Conservation (phyloP, 106 monocot species). For the Alisma plantagoaquatica region DNA sequence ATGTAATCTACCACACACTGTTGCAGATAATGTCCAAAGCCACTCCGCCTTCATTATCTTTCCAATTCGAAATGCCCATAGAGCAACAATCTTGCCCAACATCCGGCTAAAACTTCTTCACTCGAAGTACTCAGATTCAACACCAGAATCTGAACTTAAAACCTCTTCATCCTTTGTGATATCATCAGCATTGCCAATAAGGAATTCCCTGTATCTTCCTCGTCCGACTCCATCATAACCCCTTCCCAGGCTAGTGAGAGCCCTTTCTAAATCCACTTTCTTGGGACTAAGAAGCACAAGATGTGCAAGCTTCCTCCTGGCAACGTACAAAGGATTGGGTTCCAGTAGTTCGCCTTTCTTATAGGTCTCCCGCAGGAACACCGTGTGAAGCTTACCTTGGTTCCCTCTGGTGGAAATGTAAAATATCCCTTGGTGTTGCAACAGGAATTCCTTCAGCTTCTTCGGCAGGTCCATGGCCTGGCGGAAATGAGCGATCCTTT, state of each 20-base stretch:
- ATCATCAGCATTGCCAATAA: neutral
- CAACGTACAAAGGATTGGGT: conserved; percentile 59
- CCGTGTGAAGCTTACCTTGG: conserved; percentile 81
- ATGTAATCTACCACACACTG: too few species aligned
- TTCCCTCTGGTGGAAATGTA: conserved; percentile 93
- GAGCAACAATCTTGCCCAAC: too few species aligned
- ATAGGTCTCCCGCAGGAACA: conserved; percentile 83
- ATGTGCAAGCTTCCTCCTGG: conserved; percentile 63
- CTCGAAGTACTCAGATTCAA: conserved; percentile 69
- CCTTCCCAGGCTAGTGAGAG: conserved; percentile 81
- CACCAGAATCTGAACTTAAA: conserved; percentile 78
- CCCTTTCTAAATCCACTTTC: conserved; percentile 76
- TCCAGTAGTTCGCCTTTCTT: conserved; percentile 70
- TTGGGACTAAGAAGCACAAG: conserved; percentile 68
- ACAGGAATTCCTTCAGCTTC: conserved; percentile 90
- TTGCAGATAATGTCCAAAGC: too few species aligned
- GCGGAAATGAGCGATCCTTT: conserved; percentile 79
- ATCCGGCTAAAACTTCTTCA: conserved; percentile 14
- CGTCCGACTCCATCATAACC: conserved; percentile 15
- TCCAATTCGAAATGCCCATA: too few species aligned
- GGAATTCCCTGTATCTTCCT: conserved; percentile 11
- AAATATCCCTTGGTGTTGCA: conserved; percentile 92
- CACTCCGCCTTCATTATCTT: too few species aligned
- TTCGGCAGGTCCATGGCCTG: conserved; percentile 79
- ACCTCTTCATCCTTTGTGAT: conserved; percentile 35